Evolutionary conservation across 2,329 filamentous ascomycete species (phyloP).

Genomic region (Colletotrichum sublineola): DNA sequence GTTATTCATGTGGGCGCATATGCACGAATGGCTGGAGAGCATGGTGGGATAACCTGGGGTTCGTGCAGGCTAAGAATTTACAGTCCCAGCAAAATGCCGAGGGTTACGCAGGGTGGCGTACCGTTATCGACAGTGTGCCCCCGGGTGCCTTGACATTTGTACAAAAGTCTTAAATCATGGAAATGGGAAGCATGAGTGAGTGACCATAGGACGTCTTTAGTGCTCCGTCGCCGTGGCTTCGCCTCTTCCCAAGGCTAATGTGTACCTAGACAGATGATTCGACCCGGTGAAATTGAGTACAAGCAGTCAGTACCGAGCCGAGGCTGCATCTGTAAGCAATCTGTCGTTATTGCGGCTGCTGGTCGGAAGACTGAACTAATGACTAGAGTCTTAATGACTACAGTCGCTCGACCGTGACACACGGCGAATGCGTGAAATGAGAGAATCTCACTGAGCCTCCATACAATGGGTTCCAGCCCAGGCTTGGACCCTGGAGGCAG

Average conservation of each 20-base stretch:
- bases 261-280: conserved; percentile 9
- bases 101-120: conserved; percentile 17
- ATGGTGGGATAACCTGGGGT: conserved; percentile 23
- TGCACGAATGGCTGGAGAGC: conserved; percentile 37
- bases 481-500: conserved; percentile 37
- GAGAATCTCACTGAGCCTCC: conserved; percentile 25
- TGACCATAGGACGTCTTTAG: conserved; percentile 2
- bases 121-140: not conserved
- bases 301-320: conserved; percentile 16
- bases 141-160: not conserved
- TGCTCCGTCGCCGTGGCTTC: conserved; percentile 8
- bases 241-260: conserved; percentile 17
- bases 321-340: conserved; percentile 15
- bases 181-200: conserved; percentile 13
- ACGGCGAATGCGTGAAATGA: conserved; percentile 18
- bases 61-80: conserved; percentile 33
- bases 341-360: conserved; percentile 8
- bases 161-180: conserved; percentile 15
- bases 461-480: conserved; percentile 37
- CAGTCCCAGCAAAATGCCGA: conserved; percentile 25
- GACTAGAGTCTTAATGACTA: not conserved
- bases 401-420: not conserved
- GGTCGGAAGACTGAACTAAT: conserved; percentile 1
- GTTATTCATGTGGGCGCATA: conserved; percentile 32
- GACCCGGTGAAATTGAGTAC: conserved; percentile 15